Conservation (phyloP, 352 stramenopile genomes). For the Aphanomyces astaci region DNA sequence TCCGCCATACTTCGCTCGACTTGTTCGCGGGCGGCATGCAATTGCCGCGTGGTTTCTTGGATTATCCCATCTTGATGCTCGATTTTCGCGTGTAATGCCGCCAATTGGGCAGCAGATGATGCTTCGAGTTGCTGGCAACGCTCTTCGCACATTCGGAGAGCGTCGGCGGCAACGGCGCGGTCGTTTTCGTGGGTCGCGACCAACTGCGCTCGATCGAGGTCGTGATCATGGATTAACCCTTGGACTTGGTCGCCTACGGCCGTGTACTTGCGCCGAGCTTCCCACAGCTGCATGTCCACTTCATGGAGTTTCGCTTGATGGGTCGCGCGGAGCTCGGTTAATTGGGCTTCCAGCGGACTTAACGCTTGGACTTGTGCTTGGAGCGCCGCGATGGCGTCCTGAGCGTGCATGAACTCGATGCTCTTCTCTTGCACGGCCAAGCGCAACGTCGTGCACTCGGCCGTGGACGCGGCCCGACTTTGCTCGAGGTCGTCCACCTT, state of each 20-base stretch:
- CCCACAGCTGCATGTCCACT: conserved; percentile 45
- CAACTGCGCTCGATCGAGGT: conserved; percentile 18
- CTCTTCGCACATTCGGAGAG: not conserved
- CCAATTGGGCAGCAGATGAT: not conserved
- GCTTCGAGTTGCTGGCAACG: not conserved
- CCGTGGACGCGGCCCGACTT: not conserved
- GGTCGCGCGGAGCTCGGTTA: conserved; percentile 29
- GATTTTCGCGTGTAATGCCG: not conserved
- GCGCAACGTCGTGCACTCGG: conserved; percentile 26
- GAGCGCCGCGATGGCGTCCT: conserved; percentile 48
- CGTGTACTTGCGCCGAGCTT: conserved; percentile 55
- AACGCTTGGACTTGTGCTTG: conserved; percentile 28
- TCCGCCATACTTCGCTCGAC: not conserved
- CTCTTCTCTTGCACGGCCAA: conserved; percentile 41
- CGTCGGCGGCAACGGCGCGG: conserved; percentile 3
- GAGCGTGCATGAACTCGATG: conserved; percentile 15
- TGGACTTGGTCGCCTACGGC: conserved; percentile 69
- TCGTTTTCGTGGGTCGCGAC: conserved; percentile 32
- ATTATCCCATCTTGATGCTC: not conserved
- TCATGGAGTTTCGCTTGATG: conserved; percentile 26
- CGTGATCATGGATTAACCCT: conserved; percentile 63
- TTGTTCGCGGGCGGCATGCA: too few relatives aligned
- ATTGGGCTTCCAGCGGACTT: conserved; percentile 41
- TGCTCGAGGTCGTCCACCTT: not conserved
- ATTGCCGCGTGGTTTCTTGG: not conserved